Conservation (phyloP, 345 rosid genomes). For the Mangifera indica region DNA sequence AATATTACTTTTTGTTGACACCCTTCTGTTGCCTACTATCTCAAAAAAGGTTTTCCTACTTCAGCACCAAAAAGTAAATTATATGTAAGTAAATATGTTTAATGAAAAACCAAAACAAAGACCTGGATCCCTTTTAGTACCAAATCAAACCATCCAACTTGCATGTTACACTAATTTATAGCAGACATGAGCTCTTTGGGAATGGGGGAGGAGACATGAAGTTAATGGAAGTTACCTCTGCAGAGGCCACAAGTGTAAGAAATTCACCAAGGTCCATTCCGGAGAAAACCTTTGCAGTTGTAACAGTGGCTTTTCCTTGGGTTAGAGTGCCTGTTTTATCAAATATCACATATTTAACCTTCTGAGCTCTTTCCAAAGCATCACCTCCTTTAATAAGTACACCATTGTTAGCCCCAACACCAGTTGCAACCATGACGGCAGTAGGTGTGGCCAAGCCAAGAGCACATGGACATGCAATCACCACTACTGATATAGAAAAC, state of each 20-base stretch:
- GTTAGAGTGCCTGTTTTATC: conserved; percentile 99
- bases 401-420: conserved; percentile 98
- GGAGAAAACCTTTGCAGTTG: conserved; percentile 74
- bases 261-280: conserved; percentile 89
- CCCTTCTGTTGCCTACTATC: neutral
- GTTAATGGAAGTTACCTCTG: conserved; percentile 62
- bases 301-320: conserved; percentile 91
- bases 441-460: conserved; percentile 99
- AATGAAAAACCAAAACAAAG: neutral
- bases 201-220: neutral
- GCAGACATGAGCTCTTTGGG: neutral
- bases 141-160: neutral
- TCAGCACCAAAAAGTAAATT: neutral
- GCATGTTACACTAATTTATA: neutral
- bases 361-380: conserved; percentile 97
- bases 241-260: conserved; percentile 91
- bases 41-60: neutral
- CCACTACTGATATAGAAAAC: conserved; percentile 98
- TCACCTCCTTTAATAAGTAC: conserved; percentile 99
- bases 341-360: conserved; percentile 82
- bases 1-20: neutral
- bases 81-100: neutral
- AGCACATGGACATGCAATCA: conserved; percentile 99
- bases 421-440: conserved; percentile 99
- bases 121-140: neutral